phyloP scores from a whole-genome alignment of 1,139 yeast genomes.

The Debaryomycetaceae sp. region DNA sequence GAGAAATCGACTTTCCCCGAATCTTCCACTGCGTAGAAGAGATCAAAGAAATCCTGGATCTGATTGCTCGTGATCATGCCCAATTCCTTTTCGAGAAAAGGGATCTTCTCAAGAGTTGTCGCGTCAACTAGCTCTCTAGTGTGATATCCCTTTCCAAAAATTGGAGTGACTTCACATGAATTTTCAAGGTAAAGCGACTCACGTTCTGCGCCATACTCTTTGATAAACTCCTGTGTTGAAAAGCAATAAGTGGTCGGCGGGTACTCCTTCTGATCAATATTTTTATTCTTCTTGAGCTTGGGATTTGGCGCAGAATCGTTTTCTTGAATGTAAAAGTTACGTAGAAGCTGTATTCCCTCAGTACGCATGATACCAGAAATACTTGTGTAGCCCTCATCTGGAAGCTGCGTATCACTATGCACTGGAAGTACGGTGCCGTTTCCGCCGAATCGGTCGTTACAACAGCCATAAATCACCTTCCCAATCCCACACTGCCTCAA shows the following conservation, averaged over 20 bases:
- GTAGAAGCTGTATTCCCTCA: constrained; percentile 71
- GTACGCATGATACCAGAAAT: constrained; percentile 71
- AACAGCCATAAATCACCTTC: constrained; percentile 80
- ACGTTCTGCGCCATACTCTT: constrained; percentile 38
- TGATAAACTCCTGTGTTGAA: constrained; percentile 31
- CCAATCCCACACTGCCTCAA: constrained; percentile 68
- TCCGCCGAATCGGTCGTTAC: constrained; percentile 93
- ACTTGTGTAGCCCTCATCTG: constrained; percentile 36
- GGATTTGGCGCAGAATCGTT: constrained; percentile 81
- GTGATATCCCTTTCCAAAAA: constrained; percentile 14
- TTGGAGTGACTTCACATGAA: constrained; percentile 22
- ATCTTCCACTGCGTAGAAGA: constrained; percentile 21
- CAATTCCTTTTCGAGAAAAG: constrained; percentile 11
- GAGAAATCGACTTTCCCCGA: constrained; percentile 17
- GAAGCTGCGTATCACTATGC: constrained; percentile 35
- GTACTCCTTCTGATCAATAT: constrained; percentile 55
- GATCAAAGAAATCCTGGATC: constrained; percentile 13
- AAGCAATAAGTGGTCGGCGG: constrained; percentile 37
- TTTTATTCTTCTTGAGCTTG: constrained; percentile 61
- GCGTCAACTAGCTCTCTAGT: constrained; percentile 12
- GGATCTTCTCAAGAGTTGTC: constrained; percentile 11
- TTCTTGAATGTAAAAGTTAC: constrained; percentile 78
- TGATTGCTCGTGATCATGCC: constrained; percentile 11
- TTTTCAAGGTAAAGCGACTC: constrained; percentile 4
- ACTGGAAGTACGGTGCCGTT: constrained; percentile 76